Base-by-base conservation (phyloP, 208 protist genomes). In the Acanthamoeba royreba region DNA sequence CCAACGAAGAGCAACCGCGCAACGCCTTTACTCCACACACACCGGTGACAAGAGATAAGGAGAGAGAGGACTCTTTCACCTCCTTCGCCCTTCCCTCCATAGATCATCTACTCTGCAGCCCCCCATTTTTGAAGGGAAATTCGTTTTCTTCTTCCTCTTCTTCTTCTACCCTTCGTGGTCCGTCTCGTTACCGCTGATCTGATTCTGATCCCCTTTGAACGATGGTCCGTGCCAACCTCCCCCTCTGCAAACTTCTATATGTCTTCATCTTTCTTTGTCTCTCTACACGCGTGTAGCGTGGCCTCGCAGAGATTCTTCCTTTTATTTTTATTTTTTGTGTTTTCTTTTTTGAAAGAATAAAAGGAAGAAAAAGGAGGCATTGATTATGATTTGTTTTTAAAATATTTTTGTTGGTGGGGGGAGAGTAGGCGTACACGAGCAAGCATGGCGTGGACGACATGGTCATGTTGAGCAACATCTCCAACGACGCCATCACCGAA, bases 361-460 rank as follows among this genome's bases (percentile, higher is more conserved):
- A n/a, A n/a, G n/a, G n/a, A n/a, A n/a, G n/a, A n/a, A n/a, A n/a
- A n/a, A n/a, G n/a, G n/a, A n/a, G n/a, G 53, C 53, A 61, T 61
- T n/a, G 22, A 61, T 19, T 61, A n/a, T 61, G 53, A 61, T 61
- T n/a, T 61, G 53, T 28, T 28, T 61, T n/a, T 61, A 61, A 61
- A 61, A 28, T 19, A 19, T 19, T n/a, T n/a, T 61, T n/a, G n/a
- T 61, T n/a, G 19, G 19, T n/a, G 19, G 22, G n/a, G 53, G 53
- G 53, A 19, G n/a, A 28, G 11, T 15, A 49, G 43, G 77, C 77
- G 43, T 74, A 74, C 43, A 58, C 47, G 42, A 58, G 47, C 46
- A 52, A 93, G 46, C 88, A 81, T 87, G 97, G 97, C n/a, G 94
- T 98, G 9, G 97, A 98, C 47, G 98, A 99, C 94, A 93, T 99